Conservation (phyloP, 164 flowering plant species). For the Protea cynaroides region DNA sequence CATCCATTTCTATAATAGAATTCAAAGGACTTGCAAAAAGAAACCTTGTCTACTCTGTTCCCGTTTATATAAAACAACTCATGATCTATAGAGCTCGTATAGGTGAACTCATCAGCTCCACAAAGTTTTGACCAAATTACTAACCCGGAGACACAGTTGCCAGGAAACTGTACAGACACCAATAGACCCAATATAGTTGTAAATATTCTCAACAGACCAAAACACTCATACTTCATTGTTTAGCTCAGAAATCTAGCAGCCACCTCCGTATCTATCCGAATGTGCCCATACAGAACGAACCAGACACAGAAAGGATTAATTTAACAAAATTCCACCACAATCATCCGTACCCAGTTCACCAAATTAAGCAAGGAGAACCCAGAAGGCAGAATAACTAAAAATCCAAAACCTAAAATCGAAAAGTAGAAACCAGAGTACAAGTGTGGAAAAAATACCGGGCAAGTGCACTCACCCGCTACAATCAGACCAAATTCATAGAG, state of each 20-base stretch:
- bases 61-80: constrained; percentile 43
- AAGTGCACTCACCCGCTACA: neutral
- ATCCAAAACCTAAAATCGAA: neutral
- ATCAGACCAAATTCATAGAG: neutral
- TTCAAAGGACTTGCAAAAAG: constrained; percentile 40
- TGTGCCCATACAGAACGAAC: neutral
- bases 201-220: constrained; percentile 20
- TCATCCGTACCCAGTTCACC: constrained; percentile 12
- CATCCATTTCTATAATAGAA: constrained; percentile 23
- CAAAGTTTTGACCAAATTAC: constrained; percentile 25
- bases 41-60: constrained; percentile 26
- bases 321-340: constrained; percentile 6
- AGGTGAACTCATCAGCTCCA: constrained; percentile 24
- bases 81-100: constrained; percentile 20
- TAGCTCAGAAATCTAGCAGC: neutral
- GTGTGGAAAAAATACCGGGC: too few relatives aligned
- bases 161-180: constrained; percentile 25
- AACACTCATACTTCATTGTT: constrained; percentile 4
- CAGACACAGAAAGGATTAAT: neutral
- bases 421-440: neutral
- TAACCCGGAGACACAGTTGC: constrained; percentile 22
- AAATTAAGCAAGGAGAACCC: constrained; percentile 11
- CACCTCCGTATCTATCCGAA: constrained; percentile 4
- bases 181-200: constrained; percentile 20
- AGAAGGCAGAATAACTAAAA: constrained; percentile 5